Evolutionary conservation across 2,329 filamentous ascomycete genomes (phyloP).

Genomic region (Alternaria sp.): DNA sequence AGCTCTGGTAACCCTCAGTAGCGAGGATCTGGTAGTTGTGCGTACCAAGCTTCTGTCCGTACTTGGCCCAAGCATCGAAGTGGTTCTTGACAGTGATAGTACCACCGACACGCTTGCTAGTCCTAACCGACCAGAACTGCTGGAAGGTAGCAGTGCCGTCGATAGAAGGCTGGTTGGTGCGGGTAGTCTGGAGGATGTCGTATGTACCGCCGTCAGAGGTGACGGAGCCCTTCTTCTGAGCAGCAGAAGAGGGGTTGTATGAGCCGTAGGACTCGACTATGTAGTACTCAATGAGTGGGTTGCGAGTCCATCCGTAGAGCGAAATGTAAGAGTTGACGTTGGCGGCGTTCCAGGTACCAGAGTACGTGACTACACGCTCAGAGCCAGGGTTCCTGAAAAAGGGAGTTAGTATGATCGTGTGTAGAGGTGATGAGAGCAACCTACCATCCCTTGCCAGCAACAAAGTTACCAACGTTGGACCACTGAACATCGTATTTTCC

Average conservation of each 20-base stretch:
- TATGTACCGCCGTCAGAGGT: conserved; percentile 63
- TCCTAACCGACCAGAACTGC: conserved; percentile 64
- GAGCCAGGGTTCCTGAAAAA: conserved; percentile 54
- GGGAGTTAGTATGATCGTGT: background rate
- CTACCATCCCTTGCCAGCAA: conserved; percentile 66
- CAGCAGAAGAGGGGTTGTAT: conserved; percentile 60
- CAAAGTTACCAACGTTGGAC: conserved; percentile 63
- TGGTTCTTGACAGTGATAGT: conserved; percentile 61
- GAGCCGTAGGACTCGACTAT: conserved; percentile 64
- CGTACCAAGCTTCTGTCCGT: conserved; percentile 60
- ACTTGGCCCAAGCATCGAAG: conserved; percentile 62
- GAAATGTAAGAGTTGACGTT: conserved; percentile 63
- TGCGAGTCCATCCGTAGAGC: conserved; percentile 66
- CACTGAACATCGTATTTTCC: conserved; percentile 59
- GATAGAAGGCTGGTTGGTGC: conserved; percentile 63
- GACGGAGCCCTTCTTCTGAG: conserved; percentile 61
- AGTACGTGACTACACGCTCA: conserved; percentile 60
- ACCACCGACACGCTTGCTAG: conserved; percentile 60
- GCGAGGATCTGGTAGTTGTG: conserved; percentile 66
- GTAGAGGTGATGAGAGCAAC: background rate
- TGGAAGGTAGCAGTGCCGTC: conserved; percentile 64
- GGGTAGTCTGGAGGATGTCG: conserved; percentile 60
- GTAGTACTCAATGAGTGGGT: conserved; percentile 67
- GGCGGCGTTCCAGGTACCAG: conserved; percentile 56
- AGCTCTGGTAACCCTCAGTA: conserved; percentile 64